These are phyloP conservation scores for Metschnikowia continentalis DNA, from an alignment of 805 yeast genomes.

Conservation along the genomic window DNA sequence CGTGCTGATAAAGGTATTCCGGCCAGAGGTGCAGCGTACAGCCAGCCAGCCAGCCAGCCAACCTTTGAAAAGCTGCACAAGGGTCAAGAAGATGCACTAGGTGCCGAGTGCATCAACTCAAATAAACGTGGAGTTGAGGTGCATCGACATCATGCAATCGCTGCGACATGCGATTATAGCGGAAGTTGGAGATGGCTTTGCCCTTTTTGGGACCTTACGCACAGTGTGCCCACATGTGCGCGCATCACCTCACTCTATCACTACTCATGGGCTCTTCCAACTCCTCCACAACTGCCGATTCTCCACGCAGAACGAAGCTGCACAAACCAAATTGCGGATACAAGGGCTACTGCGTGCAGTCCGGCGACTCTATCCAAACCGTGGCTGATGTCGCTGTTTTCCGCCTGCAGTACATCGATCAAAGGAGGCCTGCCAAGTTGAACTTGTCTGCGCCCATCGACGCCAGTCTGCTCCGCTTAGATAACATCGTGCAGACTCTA, in stretches of 20 bases:
- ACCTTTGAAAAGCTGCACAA: background rate
- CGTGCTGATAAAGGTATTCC: background rate
- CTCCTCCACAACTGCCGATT: background rate
- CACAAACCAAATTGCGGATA: slow-evolving; percentile 7
- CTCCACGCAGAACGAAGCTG: slow-evolving; percentile 4
- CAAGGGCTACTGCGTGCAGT: slow-evolving; percentile 9
- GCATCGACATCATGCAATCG: background rate
- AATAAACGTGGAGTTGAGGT: background rate
- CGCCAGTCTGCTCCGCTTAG: slow-evolving; percentile 27
- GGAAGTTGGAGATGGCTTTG: background rate
- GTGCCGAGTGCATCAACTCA: background rate
- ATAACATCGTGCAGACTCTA: slow-evolving; percentile 33
- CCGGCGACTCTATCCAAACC: background rate
- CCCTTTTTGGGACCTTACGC: background rate
- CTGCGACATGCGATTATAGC: background rate
- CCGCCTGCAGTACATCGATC: slow-evolving; percentile 34
- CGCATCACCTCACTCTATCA: background rate
- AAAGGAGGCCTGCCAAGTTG: slow-evolving; percentile 50
- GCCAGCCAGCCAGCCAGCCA: background rate
- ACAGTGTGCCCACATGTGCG: background rate
- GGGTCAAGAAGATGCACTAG: background rate
- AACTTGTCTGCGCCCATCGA: slow-evolving; percentile 25
- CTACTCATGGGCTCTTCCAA: background rate
- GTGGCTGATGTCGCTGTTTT: slow-evolving; percentile 21
- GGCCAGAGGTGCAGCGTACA: too few species aligned